phyloP scores from a whole-genome alignment of 371 early-diverging fungal genomes.

The Cokeromyces recurvatus region DNA sequence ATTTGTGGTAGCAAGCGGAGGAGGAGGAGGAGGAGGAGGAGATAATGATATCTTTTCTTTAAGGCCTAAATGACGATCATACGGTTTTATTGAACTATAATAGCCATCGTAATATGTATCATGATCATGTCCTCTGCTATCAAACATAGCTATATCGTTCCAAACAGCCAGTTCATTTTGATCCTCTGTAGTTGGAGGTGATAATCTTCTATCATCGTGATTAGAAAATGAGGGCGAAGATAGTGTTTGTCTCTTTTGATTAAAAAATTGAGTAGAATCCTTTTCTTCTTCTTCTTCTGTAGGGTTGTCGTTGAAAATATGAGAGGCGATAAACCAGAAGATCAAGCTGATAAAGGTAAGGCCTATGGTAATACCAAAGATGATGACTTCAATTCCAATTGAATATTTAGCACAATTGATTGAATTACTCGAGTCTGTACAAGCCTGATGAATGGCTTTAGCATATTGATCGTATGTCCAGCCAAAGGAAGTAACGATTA shows the following conservation, averaged over 20 bases:
- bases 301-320: no score
- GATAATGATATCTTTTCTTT: no score
- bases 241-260: no score
- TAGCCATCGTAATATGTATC: no score
- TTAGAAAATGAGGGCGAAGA: no score
- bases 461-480: slow-evolving; percentile 16
- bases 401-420: slow-evolving; percentile 18
- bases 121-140: no score
- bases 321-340: slow-evolving; percentile 16
- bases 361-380: slow-evolving; percentile 20
- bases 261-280: no score
- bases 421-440: slow-evolving; percentile 6
- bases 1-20: no score
- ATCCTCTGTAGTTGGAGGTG: slow-evolving; percentile 3
- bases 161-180: slow-evolving; percentile 16
- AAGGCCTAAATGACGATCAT: no score
- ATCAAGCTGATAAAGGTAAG: slow-evolving; percentile 13
- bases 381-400: slow-evolving; percentile 21
- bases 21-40: no score
- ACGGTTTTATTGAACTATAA: no score
- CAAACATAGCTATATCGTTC: slow-evolving; percentile 15
- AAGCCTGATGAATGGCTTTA: slow-evolving; percentile 12
- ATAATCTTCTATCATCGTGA: neutral
- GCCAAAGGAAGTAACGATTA: slow-evolving; percentile 16
- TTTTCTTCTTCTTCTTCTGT: no score